phyloP scores from a whole-genome alignment of 2,329 filamentous ascomycete species.

The Coniochaeta sp. region DNA sequence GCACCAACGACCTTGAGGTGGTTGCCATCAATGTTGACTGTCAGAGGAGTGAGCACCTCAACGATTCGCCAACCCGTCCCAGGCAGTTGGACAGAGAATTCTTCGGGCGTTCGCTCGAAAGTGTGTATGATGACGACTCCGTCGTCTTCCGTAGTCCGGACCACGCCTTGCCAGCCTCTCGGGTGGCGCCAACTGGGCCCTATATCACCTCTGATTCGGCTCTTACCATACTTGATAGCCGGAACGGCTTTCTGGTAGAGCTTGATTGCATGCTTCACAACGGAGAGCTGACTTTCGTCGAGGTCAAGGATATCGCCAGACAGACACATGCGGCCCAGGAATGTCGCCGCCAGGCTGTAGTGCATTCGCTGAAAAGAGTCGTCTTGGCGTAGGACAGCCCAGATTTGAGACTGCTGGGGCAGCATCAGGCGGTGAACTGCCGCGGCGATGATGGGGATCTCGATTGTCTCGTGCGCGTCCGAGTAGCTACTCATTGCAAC shows the following conservation, averaged over 20 bases:
- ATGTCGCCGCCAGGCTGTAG: conserved; percentile 3
- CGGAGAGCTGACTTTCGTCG: not conserved
- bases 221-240: conserved; percentile 2
- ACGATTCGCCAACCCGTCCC: not conserved
- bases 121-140: conserved; percentile 1
- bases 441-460: conserved; percentile 4
- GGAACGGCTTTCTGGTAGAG: conserved; percentile 1
- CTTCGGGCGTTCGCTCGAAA: not conserved
- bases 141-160: not conserved
- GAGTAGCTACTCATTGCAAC: not conserved
- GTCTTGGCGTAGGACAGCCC: conserved; percentile 3
- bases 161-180: not conserved
- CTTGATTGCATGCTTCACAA: not conserved
- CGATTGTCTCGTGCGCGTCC: conserved; percentile 4
- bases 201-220: not conserved
- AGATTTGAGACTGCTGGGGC: conserved; percentile 2
- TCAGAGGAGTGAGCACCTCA: too few species aligned
- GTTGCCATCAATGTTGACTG: not conserved
- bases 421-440: conserved; percentile 2
- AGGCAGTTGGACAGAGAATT: not conserved
- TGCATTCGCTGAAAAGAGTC: conserved; percentile 2
- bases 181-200: conserved; percentile 3
- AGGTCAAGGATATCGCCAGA: conserved; percentile 3
- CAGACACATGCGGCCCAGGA: conserved; percentile 4
- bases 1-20: not conserved